phyloP scores from a whole-genome alignment of 192 early-diverging fungal species.

The Linnemannia exigua region DNA sequence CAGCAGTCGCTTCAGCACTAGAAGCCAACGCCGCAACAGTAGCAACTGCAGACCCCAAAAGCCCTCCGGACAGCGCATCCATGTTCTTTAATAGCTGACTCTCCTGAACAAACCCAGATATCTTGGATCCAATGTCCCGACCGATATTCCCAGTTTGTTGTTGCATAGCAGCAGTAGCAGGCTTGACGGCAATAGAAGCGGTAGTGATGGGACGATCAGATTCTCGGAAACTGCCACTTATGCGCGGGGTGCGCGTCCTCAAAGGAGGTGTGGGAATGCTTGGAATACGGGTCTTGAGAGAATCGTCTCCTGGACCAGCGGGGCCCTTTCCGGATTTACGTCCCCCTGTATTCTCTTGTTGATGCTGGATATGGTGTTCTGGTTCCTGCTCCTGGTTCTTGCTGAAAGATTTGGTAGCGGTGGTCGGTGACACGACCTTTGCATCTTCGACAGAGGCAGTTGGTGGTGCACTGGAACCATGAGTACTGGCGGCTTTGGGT shows the following conservation, averaged over 20 bases:
- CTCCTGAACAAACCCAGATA: conserved; percentile 9
- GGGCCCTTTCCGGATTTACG: neutral
- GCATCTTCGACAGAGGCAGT: neutral
- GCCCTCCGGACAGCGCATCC: conserved; percentile 22
- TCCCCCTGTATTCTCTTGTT: neutral
- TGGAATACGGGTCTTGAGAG: neutral
- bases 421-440: too few relatives aligned
- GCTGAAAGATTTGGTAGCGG: neutral
- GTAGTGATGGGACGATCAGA: neutral
- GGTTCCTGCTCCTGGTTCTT: neutral
- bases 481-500: neutral
- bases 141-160: neutral
- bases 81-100: conserved; percentile 21
- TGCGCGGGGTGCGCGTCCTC: neutral
- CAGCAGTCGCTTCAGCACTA: conserved; percentile 19
- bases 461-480: neutral
- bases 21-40: conserved; percentile 20
- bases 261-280: neutral
- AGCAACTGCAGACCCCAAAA: conserved; percentile 19
- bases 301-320: neutral
- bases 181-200: neutral
- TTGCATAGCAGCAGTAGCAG: neutral
- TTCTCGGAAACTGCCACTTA: neutral
- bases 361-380: neutral
- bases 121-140: conserved; percentile 16